phyloP scores from a whole-genome alignment of 805 yeast genomes.

The Ogataea corticis region DNA sequence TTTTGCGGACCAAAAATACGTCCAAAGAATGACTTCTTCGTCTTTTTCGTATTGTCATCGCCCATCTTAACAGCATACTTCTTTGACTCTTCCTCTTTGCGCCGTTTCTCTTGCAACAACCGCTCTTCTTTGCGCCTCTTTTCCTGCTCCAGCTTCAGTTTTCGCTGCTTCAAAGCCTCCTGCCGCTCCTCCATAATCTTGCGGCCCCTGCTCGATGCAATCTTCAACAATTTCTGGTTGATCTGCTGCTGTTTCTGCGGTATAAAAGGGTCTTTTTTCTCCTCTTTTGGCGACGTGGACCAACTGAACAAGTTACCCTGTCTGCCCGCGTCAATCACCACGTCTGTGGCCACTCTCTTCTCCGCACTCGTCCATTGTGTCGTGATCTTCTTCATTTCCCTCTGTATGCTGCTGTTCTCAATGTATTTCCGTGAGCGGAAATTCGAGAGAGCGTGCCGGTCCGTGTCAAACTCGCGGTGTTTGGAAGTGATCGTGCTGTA shows the following conservation, averaged over 20 bases:
- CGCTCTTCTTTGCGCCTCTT: conserved; percentile 27
- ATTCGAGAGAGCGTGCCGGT: conserved; percentile 9
- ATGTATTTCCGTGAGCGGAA: conserved; percentile 25
- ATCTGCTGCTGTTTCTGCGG: conserved; percentile 15
- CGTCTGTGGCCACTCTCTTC: conserved; percentile 24
- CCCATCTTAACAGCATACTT: conserved; percentile 16
- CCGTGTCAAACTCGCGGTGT: conserved; percentile 4
- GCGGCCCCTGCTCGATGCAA: conserved; percentile 22
- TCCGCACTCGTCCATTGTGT: conserved; percentile 31
- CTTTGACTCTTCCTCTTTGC: conserved; percentile 23
- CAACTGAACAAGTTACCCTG: conserved; percentile 21
- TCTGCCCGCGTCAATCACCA: conserved; percentile 3
- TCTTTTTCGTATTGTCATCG: conserved; percentile 4
- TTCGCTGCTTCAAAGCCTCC: conserved; percentile 16
- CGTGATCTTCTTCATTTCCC: conserved; percentile 16
- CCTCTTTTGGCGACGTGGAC: conserved; percentile 13
- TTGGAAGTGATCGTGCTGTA: conserved; percentile 14
- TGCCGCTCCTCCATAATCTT: conserved; percentile 24
- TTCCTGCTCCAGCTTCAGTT: conserved; percentile 18
- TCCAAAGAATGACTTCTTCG: conserved; percentile 24
- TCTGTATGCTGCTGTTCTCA: conserved; percentile 12
- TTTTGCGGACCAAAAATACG: conserved; percentile 28
- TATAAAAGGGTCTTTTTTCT: background rate
- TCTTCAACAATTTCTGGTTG: conserved; percentile 23
- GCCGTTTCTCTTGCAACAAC: conserved; percentile 18